phyloP scores from a whole-genome alignment of 148 eudicot genomes.

The Talinum fruticosum region DNA sequence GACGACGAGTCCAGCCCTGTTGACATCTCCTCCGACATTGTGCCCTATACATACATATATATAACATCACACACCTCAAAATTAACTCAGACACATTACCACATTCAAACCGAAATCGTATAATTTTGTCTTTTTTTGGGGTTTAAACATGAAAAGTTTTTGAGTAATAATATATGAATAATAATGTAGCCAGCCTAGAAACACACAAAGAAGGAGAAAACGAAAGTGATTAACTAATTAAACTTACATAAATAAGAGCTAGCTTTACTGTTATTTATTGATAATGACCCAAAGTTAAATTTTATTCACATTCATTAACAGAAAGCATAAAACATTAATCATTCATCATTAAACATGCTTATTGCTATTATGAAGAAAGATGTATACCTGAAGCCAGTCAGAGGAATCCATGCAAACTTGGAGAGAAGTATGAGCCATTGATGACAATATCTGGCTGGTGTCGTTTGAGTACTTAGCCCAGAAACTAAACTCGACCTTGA shows the following conservation, averaged over 20 bases:
- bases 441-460: background rate
- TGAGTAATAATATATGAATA: background rate
- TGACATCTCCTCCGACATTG: constrained; percentile 40
- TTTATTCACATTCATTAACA: too few species aligned
- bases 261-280: too few species aligned
- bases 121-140: too few species aligned
- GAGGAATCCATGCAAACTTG: constrained; percentile 40
- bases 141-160: too few species aligned
- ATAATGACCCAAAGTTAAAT: too few species aligned
- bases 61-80: background rate
- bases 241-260: too few species aligned
- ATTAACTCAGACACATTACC: background rate
- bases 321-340: too few species aligned
- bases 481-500: background rate
- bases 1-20: constrained; percentile 38
- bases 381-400: constrained; percentile 35
- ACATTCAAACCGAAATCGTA: too few species aligned
- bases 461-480: background rate
- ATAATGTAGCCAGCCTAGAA: background rate
- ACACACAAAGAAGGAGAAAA: background rate
- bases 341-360: too few species aligned
- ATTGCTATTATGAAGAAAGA: too few species aligned
- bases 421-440: constrained; percentile 35
- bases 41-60: too few species aligned
- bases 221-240: too few species aligned